Percentiles rank a stretch among this genome's conserved stretches.
Evolutionary conservation across 306 rosid genomes (phyloP).

Genomic region (Begonia fuchsioides): DNA sequence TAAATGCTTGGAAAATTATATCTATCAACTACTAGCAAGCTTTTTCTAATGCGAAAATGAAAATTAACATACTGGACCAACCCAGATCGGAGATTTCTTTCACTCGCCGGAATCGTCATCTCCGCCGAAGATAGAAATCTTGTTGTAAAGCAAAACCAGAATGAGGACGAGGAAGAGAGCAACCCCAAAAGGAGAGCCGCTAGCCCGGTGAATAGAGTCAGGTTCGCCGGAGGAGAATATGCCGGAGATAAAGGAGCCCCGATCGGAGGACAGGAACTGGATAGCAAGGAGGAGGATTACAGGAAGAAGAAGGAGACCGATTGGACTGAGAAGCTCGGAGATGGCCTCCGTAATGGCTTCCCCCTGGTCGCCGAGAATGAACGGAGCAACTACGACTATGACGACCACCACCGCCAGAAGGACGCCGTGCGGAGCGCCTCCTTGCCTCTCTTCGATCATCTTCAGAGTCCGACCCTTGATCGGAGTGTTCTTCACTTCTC

Average conservation of each 20-base stretch:
- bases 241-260: slow-evolving; percentile 54
- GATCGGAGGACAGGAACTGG: slow-evolving; percentile 82
- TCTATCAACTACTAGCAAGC: no score
- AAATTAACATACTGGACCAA: not conserved
- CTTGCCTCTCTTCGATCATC: slow-evolving; percentile 38
- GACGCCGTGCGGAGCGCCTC: slow-evolving; percentile 63
- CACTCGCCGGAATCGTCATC: slow-evolving; percentile 51
- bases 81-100: not conserved
- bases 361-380: slow-evolving; percentile 54
- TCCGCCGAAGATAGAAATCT: slow-evolving; percentile 66
- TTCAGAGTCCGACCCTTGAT: not conserved
- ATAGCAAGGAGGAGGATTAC: slow-evolving; percentile 66
- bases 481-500: slow-evolving; percentile 1
- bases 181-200: slow-evolving; percentile 84
- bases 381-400: slow-evolving; percentile 42
- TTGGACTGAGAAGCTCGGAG: slow-evolving; percentile 61
- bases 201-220: slow-evolving; percentile 56
- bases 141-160: slow-evolving; percentile 50
- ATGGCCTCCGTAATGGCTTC: slow-evolving; percentile 62
- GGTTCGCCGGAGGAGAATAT: slow-evolving; percentile 79
- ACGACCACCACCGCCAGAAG: slow-evolving; percentile 53
- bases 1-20: no score
- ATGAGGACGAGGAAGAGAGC: slow-evolving; percentile 54
- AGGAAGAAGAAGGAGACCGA: slow-evolving; percentile 78
- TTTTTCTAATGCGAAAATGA: no score